Base-by-base conservation (phyloP, 305 asterid species). In the Solanum aculeatissimum region DNA sequence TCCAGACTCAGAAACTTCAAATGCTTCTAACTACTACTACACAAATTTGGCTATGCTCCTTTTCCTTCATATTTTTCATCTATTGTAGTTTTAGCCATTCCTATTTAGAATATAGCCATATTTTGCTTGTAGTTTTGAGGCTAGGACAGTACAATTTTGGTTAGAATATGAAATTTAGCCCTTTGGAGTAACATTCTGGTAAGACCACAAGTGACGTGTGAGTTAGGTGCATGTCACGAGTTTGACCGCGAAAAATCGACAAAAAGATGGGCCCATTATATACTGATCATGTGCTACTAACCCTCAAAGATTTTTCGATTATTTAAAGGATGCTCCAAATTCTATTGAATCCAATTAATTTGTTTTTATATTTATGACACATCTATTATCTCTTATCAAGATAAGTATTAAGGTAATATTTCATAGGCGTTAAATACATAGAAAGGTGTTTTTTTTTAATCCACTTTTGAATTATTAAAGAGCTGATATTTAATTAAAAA, bases 71-170 rank as follows among this genome's bases (percentile, higher is more conserved):
- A 38, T 86, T 51, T 85, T 58, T 72, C 40, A 84, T 80, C 70
- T 5, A 3, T 51, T 77, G 7, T 29, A 51, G 82, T 23, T 42
- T 3, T 29, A 57, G 29, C 29, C 29, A 57, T 29, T 9, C 7
- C 10, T 9, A 18, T 29, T 15, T 66, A 51, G 82, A 51, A 51
- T 75, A 27, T 47, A 25, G 43, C 81, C 62, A 75, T 12, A 74
- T 10, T 8, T 25, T 25, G 43, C 18, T 75, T 25, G 43, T 49
- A 12, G 4, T 57, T 78, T 68, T 62, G 32, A 78, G 84, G 60
- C 29, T 87, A 87, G 89, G 86, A 85, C 78, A 85, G 85, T 84
- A 72, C 84, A 86, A 69, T 85, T 90, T 84, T 87, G 88, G 82
- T 77, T 29, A 77, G 82, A 77, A 51, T 5, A 77, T 29, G 2